phyloP scores from a whole-genome alignment of 352 stramenopile genomes.

The Globisporangium paroecandrum region DNA sequence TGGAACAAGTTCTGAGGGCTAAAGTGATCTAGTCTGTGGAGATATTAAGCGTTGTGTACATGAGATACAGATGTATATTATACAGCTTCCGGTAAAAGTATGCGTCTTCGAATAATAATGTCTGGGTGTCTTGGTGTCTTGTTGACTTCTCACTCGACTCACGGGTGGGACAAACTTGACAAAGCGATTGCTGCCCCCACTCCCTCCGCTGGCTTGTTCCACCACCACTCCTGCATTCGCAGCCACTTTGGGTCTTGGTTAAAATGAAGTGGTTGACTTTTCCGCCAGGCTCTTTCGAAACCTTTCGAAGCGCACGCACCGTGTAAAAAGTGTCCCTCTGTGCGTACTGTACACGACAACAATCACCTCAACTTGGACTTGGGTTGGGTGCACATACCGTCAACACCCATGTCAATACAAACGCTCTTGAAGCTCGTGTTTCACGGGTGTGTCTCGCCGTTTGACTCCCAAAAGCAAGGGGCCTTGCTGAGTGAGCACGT shows the following conservation, averaged over 20 bases:
- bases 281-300: background rate
- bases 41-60: too few species aligned
- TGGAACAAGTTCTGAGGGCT: too few species aligned
- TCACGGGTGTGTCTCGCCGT: background rate
- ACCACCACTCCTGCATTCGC: background rate
- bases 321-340: background rate
- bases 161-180: too few species aligned
- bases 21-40: too few species aligned
- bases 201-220: background rate
- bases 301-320: background rate
- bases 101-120: too few species aligned
- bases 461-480: background rate
- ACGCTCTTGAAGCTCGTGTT: background rate
- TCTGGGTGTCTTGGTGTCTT: too few species aligned
- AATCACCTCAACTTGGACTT: background rate
- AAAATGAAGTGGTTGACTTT: background rate
- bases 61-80: too few species aligned
- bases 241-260: too few species aligned
- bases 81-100: too few species aligned
- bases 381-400: background rate
- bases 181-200: too few species aligned
- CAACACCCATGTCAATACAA: background rate
- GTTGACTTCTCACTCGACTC: too few species aligned
- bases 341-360: slow-evolving; percentile 1
- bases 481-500: background rate